A percentile compares a stretch with the other conserved stretches of the same genome.
Conservation (phyloP, 2,329 filamentous ascomycete species). For the Coleophoma cylindrospora region DNA sequence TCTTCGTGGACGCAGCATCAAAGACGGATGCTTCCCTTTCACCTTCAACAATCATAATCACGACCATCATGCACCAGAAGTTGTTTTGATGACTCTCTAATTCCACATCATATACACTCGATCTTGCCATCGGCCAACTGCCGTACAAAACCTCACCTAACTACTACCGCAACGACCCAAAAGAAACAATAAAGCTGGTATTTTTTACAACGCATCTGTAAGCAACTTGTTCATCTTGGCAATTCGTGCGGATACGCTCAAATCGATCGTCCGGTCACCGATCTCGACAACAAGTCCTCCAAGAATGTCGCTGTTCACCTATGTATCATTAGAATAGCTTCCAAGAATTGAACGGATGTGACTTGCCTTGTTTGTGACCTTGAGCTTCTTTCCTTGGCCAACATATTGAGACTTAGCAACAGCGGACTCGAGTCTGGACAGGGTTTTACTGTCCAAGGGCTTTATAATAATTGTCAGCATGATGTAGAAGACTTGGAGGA, state of each 20-base stretch:
- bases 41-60: too few relatives aligned
- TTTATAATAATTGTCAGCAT: slow-evolving; percentile 27
- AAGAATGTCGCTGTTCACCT: slow-evolving; percentile 92
- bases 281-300: slow-evolving; percentile 95
- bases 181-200: slow-evolving; percentile 18
- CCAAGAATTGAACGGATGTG: neutral
- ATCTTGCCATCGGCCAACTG: slow-evolving; percentile 1
- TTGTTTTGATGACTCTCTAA: neutral
- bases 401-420: slow-evolving; percentile 87
- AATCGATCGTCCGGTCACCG: slow-evolving; percentile 95
- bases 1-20: too few relatives aligned
- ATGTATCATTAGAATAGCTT: slow-evolving; percentile 5
- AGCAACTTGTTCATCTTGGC: slow-evolving; percentile 99
- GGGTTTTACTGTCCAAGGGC: slow-evolving; percentile 82
- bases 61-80: neutral
- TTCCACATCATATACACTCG: slow-evolving; percentile 11
- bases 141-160: neutral
- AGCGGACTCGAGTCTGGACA: slow-evolving; percentile 80
- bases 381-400: slow-evolving; percentile 92
- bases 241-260: slow-evolving; percentile 91
- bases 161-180: slow-evolving; percentile 17
- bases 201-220: slow-evolving; percentile 90
- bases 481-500: too few relatives aligned
- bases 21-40: too few relatives aligned
- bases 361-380: slow-evolving; percentile 82